Conservation (phyloP, 345 rosid genomes). For the Isatis tinctoria region DNA sequence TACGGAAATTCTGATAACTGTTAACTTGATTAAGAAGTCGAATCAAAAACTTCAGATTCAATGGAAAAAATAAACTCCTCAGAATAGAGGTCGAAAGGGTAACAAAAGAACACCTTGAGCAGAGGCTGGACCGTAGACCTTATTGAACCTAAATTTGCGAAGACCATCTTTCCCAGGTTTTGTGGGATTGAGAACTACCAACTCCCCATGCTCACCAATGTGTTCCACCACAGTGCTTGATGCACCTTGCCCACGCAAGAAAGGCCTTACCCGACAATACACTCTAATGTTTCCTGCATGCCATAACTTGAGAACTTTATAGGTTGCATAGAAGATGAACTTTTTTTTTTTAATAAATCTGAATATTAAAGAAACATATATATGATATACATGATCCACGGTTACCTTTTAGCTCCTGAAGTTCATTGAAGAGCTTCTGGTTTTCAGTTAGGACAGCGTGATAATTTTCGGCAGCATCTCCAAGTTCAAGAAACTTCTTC, state of each 20-base stretch:
- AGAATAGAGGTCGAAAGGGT: neutral
- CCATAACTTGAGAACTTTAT: neutral
- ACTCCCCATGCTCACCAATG: conserved; percentile 71
- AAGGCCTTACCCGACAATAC: conserved; percentile 80
- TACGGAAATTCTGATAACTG: neutral
- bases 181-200: conserved; percentile 67
- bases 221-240: conserved; percentile 48
- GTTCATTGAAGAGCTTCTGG: conserved; percentile 72
- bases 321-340: conserved; percentile 1
- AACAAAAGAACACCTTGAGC: conserved; percentile 66
- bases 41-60: neutral
- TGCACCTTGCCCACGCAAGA: conserved; percentile 54
- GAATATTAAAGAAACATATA: neutral
- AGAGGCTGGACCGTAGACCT: conserved; percentile 65
- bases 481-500: conserved; percentile 42
- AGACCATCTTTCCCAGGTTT: conserved; percentile 79
- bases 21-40: neutral
- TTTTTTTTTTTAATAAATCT: neutral
- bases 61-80: neutral
- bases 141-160: conserved; percentile 69
- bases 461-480: conserved; percentile 66
- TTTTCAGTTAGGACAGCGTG: conserved; percentile 75
- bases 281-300: conserved; percentile 89
- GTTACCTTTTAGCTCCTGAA: conserved; percentile 90
- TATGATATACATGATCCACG: neutral